Conservation (phyloP, 192 early-diverging fungal genomes). For the Thamnidium elegans region DNA sequence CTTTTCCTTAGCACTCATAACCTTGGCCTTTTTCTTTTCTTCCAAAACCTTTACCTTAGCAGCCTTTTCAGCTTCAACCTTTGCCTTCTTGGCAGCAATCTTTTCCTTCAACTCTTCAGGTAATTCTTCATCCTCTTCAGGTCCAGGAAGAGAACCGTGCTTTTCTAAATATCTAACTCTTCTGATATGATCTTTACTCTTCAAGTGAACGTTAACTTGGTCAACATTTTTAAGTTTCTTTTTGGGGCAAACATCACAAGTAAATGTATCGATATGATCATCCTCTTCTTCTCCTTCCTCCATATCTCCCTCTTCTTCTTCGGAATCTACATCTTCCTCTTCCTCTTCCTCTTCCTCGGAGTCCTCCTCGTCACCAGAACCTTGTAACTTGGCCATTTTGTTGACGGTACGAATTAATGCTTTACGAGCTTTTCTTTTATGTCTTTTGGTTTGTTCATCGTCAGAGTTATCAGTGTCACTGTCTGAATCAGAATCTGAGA, state of each 20-base stretch:
- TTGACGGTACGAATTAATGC: constrained; percentile 1
- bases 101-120: background rate
- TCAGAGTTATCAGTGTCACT: constrained; percentile 11
- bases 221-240: constrained; percentile 19
- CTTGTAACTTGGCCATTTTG: background rate
- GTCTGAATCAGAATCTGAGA: constrained; percentile 24
- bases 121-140: constrained; percentile 3
- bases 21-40: constrained; percentile 19
- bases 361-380: background rate
- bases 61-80: background rate
- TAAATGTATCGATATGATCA: constrained; percentile 15
- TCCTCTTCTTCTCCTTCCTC: constrained; percentile 21
- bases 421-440: constrained; percentile 6
- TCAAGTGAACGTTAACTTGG: constrained; percentile 29
- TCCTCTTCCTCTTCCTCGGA: constrained; percentile 6
- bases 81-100: constrained; percentile 4
- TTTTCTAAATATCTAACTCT: background rate
- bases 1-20: constrained; percentile 21
- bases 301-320: constrained; percentile 3
- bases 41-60: constrained; percentile 1
- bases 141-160: background rate
- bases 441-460: constrained; percentile 11
- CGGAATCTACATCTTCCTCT: background rate
- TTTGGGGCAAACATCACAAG: constrained; percentile 29
- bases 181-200: constrained; percentile 19